Base-by-base conservation (phyloP, 257 asterid species). In the Solanum phureja region DNA sequence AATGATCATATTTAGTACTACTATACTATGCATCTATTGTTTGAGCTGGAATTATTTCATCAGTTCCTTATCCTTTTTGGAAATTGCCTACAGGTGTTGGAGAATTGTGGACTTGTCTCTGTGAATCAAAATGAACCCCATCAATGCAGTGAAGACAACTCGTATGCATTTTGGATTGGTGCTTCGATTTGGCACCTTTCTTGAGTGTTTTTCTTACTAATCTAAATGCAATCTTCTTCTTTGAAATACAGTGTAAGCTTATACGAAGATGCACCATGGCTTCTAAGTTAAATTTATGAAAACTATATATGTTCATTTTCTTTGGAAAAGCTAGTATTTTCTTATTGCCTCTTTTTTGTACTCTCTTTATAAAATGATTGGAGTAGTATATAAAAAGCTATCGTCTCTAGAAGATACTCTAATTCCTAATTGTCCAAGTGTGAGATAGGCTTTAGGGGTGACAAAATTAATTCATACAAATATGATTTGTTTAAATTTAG, bases 71-170 rank as follows among this genome's bases (percentile, higher is more conserved):
- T n/a, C 31, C 21, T 33, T 69, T 6, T 11, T 11, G n/a, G 24
- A 49, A 71, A 31, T 31, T 82, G 23, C 52, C 84, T 85, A 87
- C 92, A 95, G 98, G 99, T 92, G 86, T 88, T 94, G 89, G 90
- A 91, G 90, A 90, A 87, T 79, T 88, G 52, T 74, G 96, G 92
- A 31, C 93, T 92, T 4, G 90, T 94, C 44, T 94, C 93, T 73
- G 91, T 89, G 62, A 88, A 89, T 44, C 98, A 96, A 92, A 94
- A 92, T 83, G 87, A 87, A 44, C 49, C 49, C 49, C 49, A 10
- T 42, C 49, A 42, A 42, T 44, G 49, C 49, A 44, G 49, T 3
- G 49, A 44, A 44, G 49, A 44, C 49, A 56, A 19, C 21, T 6
- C 23, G n/a, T 12, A 46, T 12, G 52, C 52, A 44, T 52, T 52